These are phyloP conservation scores for Taphrina wiesneri DNA, from an alignment of 1,139 yeast genomes.

Conservation along the genomic window DNA sequence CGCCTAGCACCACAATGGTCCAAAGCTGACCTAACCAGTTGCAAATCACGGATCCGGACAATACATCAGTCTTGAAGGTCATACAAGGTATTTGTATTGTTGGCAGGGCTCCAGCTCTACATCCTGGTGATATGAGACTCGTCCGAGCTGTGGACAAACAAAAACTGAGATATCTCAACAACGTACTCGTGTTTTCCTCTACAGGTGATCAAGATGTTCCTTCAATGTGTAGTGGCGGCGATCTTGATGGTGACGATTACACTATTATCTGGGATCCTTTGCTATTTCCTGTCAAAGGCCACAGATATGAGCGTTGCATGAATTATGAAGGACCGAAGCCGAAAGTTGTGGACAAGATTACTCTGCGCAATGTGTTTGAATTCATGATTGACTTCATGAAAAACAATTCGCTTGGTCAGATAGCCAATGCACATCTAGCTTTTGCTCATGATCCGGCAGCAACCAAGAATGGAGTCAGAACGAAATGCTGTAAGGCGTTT, in stretches of 20 bases:
- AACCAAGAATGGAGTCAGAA: slow-evolving; percentile 28
- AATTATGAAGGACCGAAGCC: slow-evolving; percentile 17
- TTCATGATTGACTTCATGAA: slow-evolving; percentile 35
- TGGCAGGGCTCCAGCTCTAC: slow-evolving; percentile 35
- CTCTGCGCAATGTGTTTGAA: slow-evolving; percentile 22
- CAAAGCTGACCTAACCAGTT: background rate
- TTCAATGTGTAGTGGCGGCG: slow-evolving; percentile 38
- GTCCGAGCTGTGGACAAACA: slow-evolving; percentile 35
- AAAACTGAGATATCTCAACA: slow-evolving; percentile 27
- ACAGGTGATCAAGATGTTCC: slow-evolving; percentile 35
- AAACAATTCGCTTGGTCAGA: slow-evolving; percentile 34
- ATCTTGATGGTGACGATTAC: slow-evolving; percentile 37
- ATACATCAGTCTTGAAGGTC: slow-evolving; percentile 10
- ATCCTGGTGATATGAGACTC: slow-evolving; percentile 37
- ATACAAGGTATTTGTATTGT: slow-evolving; percentile 35
- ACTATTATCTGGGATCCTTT: slow-evolving; percentile 36
- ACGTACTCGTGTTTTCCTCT: slow-evolving; percentile 35
- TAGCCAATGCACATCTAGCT: slow-evolving; percentile 36
- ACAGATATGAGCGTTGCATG: slow-evolving; percentile 28
- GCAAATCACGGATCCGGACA: slow-evolving; percentile 3
- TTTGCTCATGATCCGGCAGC: slow-evolving; percentile 27
- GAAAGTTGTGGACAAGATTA: background rate
- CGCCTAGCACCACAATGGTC: background rate
- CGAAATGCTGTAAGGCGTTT: background rate
- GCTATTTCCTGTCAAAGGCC: slow-evolving; percentile 34